Conservation (phyloP, 2,329 filamentous ascomycete species). For the Microdochium paspali region DNA sequence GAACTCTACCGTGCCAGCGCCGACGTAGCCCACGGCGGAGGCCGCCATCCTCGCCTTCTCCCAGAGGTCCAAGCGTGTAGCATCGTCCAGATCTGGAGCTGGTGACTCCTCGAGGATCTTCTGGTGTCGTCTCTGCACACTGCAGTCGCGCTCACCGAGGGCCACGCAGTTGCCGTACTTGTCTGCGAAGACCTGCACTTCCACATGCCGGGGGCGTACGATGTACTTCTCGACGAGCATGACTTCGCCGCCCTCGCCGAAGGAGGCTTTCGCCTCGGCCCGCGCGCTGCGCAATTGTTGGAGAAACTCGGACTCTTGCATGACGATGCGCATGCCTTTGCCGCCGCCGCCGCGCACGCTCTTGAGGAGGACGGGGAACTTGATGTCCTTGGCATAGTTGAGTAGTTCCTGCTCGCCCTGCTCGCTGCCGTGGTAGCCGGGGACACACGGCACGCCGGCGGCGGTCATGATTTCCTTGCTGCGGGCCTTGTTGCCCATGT, state of each 20-base stretch:
- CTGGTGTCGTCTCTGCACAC: conserved; percentile 77
- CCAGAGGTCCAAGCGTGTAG: conserved; percentile 53
- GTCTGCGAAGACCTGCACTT: conserved; percentile 87
- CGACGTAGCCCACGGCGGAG: conserved; percentile 76
- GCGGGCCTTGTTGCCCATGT: conserved; percentile 60
- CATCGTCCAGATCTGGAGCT: conserved; percentile 56
- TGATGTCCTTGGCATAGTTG: conserved; percentile 60
- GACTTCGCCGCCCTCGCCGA: conserved; percentile 70
- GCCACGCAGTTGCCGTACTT: conserved; percentile 68
- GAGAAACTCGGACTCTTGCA: conserved; percentile 57
- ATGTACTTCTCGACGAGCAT: conserved; percentile 83
- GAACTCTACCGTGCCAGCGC: conserved; percentile 84
- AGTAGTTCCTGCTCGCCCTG: conserved; percentile 58
- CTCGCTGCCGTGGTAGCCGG: conserved; percentile 84
- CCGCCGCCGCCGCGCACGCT: conserved; percentile 74
- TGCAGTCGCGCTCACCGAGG: conserved; percentile 85
- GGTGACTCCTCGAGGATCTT: conserved; percentile 89
- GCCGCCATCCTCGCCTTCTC: conserved; percentile 56
- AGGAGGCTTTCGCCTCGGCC: conserved; percentile 67
- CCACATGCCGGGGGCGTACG: conserved; percentile 70
- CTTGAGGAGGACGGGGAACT: conserved; percentile 67
- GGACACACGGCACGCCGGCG: conserved; percentile 93
- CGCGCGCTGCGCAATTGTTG: conserved; percentile 63
- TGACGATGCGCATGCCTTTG: conserved; percentile 75
- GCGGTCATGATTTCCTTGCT: conserved; percentile 93